Evolutionary conservation across 140 eudicot genomes (phyloP).

Genomic region (Bidens hawaiensis): DNA sequence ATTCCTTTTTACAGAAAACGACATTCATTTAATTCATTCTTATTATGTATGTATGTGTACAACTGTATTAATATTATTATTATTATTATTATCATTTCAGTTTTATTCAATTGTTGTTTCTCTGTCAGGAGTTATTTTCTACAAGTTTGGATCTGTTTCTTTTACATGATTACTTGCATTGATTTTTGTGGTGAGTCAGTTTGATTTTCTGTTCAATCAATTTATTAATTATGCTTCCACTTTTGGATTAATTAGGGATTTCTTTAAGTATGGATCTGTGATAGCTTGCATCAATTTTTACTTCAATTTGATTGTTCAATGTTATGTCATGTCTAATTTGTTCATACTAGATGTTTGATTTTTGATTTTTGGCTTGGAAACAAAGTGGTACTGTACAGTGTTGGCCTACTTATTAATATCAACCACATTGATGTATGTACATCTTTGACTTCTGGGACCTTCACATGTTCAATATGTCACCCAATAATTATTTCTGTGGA

Average conservation of each 20-base stretch:
- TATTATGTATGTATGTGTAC: neutral
- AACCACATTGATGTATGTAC: neutral
- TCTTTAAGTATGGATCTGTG: constrained; percentile 1
- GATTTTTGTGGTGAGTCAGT: constrained; percentile 49
- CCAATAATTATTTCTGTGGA: neutral
- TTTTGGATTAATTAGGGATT: neutral
- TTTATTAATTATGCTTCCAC: too few relatives aligned
- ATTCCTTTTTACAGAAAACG: neutral
- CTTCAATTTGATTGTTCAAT: too few relatives aligned
- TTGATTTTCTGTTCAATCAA: neutral
- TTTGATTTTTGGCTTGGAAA: neutral
- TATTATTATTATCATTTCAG: too few relatives aligned
- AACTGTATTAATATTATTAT: too few relatives aligned
- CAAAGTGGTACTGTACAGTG: neutral
- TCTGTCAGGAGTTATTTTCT: constrained; percentile 12
- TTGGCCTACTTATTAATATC: neutral
- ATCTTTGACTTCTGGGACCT: constrained; percentile 13
- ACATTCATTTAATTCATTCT: neutral
- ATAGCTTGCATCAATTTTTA: too few relatives aligned
- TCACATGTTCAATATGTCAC: too few relatives aligned
- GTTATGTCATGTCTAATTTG: constrained; percentile 12
- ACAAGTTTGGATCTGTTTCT: constrained; percentile 42
- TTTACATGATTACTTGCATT: constrained; percentile 37
- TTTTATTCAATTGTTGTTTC: neutral
- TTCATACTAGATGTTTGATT: constrained; percentile 4